Conservation (phyloP, 75 land plant species). For the Cryptomeria japonica region DNA sequence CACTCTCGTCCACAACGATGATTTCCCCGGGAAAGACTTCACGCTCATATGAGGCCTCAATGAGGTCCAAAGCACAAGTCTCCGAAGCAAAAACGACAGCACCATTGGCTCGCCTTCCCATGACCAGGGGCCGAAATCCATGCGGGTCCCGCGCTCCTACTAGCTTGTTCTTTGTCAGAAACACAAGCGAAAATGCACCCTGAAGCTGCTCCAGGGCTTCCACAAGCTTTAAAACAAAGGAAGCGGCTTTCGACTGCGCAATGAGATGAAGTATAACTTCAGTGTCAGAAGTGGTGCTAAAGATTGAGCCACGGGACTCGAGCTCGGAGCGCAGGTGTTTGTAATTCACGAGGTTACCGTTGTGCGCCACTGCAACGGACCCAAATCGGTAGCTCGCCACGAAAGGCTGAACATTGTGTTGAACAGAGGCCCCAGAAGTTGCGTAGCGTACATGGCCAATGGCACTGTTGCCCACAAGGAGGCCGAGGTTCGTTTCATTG, state of each 20-base stretch:
- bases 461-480: slow-evolving; percentile 11
- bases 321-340: slow-evolving; percentile 16
- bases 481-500: slow-evolving; percentile 4
- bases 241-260: slow-evolving; percentile 36
- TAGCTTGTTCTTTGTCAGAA: slow-evolving; percentile 75
- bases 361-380: slow-evolving; percentile 24
- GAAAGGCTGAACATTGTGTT: slow-evolving; percentile 26
- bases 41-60: slow-evolving; percentile 76
- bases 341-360: slow-evolving; percentile 29
- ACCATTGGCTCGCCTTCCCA: slow-evolving; percentile 80
- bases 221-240: slow-evolving; percentile 26
- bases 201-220: slow-evolving; percentile 56
- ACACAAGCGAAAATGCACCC: slow-evolving; percentile 91
- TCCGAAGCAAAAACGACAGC: slow-evolving; percentile 92
- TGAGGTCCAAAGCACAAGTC: slow-evolving; percentile 90
- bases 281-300: slow-evolving; percentile 25
- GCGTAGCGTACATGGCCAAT: slow-evolving; percentile 33
- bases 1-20: slow-evolving; percentile 67
- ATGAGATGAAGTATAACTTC: slow-evolving; percentile 44
- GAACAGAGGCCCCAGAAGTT: slow-evolving; percentile 28
- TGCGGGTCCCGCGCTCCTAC: slow-evolving; percentile 86
- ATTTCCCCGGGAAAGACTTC: slow-evolving; percentile 91
- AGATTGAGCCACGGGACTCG: slow-evolving; percentile 27
- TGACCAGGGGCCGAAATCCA: slow-evolving; percentile 91
- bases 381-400: slow-evolving; percentile 26